phyloP scores from a whole-genome alignment of 2,329 filamentous ascomycete species.

The Apiospora hydei region DNA sequence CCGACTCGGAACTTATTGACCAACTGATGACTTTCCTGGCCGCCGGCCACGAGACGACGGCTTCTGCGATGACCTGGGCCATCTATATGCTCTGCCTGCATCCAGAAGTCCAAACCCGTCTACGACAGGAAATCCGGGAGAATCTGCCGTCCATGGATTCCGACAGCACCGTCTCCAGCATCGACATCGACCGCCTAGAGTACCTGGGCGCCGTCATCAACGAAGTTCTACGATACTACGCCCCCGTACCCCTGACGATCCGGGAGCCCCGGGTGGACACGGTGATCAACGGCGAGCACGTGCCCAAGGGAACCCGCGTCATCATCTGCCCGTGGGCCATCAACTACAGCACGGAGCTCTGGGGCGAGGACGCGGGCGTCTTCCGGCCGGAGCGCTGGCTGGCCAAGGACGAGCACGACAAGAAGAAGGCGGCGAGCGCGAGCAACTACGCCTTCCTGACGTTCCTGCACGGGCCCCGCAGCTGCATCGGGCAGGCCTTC shows the following conservation, averaged over 20 bases:
- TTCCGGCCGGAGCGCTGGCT: slow-evolving; percentile 87
- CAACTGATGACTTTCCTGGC: slow-evolving; percentile 53
- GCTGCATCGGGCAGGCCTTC: slow-evolving; percentile 85
- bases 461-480: slow-evolving; percentile 85
- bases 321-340: slow-evolving; percentile 71
- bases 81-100: slow-evolving; percentile 47
- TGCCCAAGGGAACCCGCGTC: slow-evolving; percentile 71
- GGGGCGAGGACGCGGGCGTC: slow-evolving; percentile 76
- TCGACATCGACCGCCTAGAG: slow-evolving; percentile 48
- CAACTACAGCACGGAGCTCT: slow-evolving; percentile 73
- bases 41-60: slow-evolving; percentile 54
- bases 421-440: slow-evolving; percentile 60
- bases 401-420: slow-evolving; percentile 42
- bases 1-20: slow-evolving; percentile 47
- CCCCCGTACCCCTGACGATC: slow-evolving; percentile 62
- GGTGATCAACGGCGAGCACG: slow-evolving; percentile 60
- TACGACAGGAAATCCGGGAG: slow-evolving; percentile 49
- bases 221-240: slow-evolving; percentile 51
- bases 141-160: slow-evolving; percentile 46
- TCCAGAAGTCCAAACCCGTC: slow-evolving; percentile 45
- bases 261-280: slow-evolving; percentile 65
- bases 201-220: slow-evolving; percentile 53
- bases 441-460: slow-evolving; percentile 82
- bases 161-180: slow-evolving; percentile 36
- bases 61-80: slow-evolving; percentile 49